A percentile compares a stretch with the other conserved stretches of the same genome.
These are phyloP conservation scores for Trypanosoma grayi DNA, from an alignment of 208 protist genomes.

Conservation along the genomic window DNA sequence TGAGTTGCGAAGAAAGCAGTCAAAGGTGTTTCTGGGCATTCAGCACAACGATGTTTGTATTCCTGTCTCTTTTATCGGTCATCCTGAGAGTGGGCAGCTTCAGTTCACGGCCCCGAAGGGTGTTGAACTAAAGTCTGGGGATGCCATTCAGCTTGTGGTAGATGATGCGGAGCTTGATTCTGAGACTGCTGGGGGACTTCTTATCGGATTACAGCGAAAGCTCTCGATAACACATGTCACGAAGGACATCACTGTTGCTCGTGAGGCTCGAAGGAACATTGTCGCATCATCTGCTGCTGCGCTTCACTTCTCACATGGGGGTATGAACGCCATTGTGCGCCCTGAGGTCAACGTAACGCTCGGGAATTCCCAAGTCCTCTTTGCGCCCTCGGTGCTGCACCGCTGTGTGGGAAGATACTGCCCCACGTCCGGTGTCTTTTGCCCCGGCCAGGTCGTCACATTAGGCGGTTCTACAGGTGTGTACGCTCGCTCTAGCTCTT, in stretches of 20 bases:
- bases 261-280: conserved; percentile 67
- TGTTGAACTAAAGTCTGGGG: conserved; percentile 25
- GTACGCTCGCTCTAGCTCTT: conserved; percentile 73
- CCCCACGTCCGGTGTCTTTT: conserved; percentile 71
- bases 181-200: conserved; percentile 58
- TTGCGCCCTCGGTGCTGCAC: conserved; percentile 68
- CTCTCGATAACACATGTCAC: conserved; percentile 44
- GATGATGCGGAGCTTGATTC: conserved; percentile 83
- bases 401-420: conserved; percentile 67
- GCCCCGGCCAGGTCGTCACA: conserved; percentile 65
- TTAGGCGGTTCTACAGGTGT: conserved; percentile 50
- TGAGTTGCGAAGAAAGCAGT: conserved; percentile 56
- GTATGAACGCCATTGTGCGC: conserved; percentile 66
- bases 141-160: conserved; percentile 63
- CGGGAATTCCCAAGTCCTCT: conserved; percentile 48
- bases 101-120: conserved; percentile 38
- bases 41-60: conserved; percentile 43
- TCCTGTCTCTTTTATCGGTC: conserved; percentile 67
- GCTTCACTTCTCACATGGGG: conserved; percentile 83
- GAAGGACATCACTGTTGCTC: conserved; percentile 75
- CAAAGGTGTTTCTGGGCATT: conserved; percentile 71
- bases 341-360: conserved; percentile 64
- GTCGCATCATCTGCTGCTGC: conserved; percentile 62
- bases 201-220: conserved; percentile 58
- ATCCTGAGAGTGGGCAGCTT: conserved; percentile 50